These are phyloP conservation scores for Lachnellula cervina DNA, from an alignment of 2,329 filamentous ascomycete genomes.

Conservation along the genomic window DNA sequence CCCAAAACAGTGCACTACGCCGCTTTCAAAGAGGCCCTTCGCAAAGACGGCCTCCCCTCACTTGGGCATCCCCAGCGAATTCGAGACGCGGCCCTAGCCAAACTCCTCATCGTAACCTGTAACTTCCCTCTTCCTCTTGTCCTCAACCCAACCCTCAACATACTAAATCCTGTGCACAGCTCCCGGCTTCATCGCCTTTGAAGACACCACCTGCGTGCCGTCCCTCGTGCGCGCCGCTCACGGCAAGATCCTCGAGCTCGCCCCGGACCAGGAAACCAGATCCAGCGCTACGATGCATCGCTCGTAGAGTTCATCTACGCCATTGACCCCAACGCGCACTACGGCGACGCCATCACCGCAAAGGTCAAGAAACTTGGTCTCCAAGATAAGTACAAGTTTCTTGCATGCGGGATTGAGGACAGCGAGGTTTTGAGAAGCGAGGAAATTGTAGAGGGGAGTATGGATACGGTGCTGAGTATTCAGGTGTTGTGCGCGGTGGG, in stretches of 20 bases:
- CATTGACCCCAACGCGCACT: slow-evolving; percentile 38
- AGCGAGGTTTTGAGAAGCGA: slow-evolving; percentile 33
- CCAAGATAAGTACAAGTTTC: slow-evolving; percentile 35
- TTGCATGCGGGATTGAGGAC: slow-evolving; percentile 38
- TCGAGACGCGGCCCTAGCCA: slow-evolving; percentile 24
- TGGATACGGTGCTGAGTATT: slow-evolving; percentile 40
- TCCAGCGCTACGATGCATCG: slow-evolving; percentile 34
- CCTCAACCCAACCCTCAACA: background rate
- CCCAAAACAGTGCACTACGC: slow-evolving; percentile 18
- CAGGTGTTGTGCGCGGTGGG: slow-evolving; percentile 41
- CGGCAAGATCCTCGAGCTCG: slow-evolving; percentile 40
- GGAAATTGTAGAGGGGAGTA: slow-evolving; percentile 33
- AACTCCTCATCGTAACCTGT: slow-evolving; percentile 23
- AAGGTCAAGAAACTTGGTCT: slow-evolving; percentile 30
- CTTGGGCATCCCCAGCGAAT: slow-evolving; percentile 12
- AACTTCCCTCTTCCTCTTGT: slow-evolving; percentile 3
- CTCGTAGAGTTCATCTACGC: slow-evolving; percentile 35
- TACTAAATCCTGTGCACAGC: slow-evolving; percentile 19
- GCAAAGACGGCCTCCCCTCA: slow-evolving; percentile 19
- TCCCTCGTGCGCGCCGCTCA: slow-evolving; percentile 27
- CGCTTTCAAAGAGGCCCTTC: slow-evolving; percentile 17
- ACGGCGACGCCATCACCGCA: slow-evolving; percentile 29
- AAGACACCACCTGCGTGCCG: slow-evolving; percentile 33
- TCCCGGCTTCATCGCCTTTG: slow-evolving; percentile 29
- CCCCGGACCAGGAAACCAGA: slow-evolving; percentile 41